Conservation (phyloP, 2,329 filamentous ascomycete species). For the Dothiorella sarmentorum region DNA sequence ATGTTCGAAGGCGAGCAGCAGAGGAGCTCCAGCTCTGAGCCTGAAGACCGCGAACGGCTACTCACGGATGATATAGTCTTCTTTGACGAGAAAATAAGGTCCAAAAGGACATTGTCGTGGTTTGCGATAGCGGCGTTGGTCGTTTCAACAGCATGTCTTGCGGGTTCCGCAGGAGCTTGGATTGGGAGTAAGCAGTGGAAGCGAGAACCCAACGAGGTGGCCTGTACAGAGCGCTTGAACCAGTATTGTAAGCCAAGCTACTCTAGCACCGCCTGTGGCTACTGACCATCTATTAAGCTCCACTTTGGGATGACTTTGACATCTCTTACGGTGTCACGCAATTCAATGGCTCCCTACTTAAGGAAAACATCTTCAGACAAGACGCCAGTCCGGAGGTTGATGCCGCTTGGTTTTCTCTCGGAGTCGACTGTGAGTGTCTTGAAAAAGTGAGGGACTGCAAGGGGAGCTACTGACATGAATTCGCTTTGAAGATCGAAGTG, state of each 20-base stretch:
- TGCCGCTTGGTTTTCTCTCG: conserved; percentile 53
- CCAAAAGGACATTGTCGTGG: conserved; percentile 21
- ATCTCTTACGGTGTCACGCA: conserved; percentile 40
- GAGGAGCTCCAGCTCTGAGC: background rate
- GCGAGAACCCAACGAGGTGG: conserved; percentile 24
- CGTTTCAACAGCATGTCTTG: conserved; percentile 24
- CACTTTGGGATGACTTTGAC: conserved; percentile 38
- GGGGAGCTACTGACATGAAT: conserved; percentile 57
- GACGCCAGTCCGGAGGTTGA: conserved; percentile 53
- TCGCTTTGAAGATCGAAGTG: conserved; percentile 42
- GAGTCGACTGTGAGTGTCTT: conserved; percentile 53
- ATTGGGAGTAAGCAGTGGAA: conserved; percentile 17
- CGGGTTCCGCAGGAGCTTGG: conserved; percentile 27
- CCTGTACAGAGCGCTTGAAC: conserved; percentile 30
- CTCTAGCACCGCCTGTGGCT: too few species aligned
- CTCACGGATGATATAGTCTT: background rate
- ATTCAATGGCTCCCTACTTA: conserved; percentile 58
- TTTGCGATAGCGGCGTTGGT: conserved; percentile 21
- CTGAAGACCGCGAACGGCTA: conserved; percentile 9
- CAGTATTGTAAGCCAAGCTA: conserved; percentile 33
- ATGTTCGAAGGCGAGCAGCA: background rate
- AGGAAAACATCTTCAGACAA: conserved; percentile 53
- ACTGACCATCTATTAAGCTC: conserved; percentile 26
- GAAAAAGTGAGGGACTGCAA: conserved; percentile 46
- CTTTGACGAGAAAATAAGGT: background rate